A percentile compares a stretch with the other conserved stretches of the same genome.
Evolutionary conservation across 139 green algal species (phyloP).

Genomic region (Chlorella sp.): DNA sequence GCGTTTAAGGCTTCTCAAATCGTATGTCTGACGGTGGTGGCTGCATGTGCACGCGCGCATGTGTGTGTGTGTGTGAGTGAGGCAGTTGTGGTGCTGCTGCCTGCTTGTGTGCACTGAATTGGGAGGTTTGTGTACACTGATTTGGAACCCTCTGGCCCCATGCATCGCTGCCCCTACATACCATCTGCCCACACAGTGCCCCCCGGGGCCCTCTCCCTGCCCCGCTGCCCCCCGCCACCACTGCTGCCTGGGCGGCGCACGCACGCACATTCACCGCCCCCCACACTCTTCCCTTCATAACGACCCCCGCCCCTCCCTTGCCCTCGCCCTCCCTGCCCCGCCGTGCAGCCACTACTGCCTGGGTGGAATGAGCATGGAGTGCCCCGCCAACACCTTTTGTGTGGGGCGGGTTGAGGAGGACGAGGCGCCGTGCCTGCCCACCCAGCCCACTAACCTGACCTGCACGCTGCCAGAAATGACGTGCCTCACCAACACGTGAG

Average conservation of each 20-base stretch:
- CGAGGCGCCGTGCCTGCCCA: not conserved
- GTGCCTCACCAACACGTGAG: not conserved
- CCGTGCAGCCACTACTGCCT: not conserved
- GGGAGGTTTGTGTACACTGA: too few species aligned
- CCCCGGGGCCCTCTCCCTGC: too few species aligned
- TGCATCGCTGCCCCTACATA: not conserved
- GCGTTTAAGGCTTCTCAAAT: too few species aligned
- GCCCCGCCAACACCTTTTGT: conserved; percentile 6
- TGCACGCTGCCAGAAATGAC: not conserved
- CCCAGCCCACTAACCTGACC: not conserved
- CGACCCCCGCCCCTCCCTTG: too few species aligned
- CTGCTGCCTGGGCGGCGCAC: not conserved
- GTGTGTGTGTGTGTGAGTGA: too few species aligned
- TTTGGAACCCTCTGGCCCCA: too few species aligned
- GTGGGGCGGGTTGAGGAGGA: not conserved
- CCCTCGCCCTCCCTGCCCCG: too few species aligned
- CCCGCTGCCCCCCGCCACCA: too few species aligned
- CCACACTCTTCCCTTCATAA: not conserved
- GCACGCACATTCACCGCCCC: not conserved
- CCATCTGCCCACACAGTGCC: not conserved
- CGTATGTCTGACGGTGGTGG: too few species aligned
- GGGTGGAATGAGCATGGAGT: not conserved
- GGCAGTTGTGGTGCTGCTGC: too few species aligned
- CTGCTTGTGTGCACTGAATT: too few species aligned
- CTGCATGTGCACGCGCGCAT: too few species aligned